These are phyloP conservation scores for Sporothrix inflata DNA, from an alignment of 2,329 filamentous ascomycete species.

Conservation along the genomic window DNA sequence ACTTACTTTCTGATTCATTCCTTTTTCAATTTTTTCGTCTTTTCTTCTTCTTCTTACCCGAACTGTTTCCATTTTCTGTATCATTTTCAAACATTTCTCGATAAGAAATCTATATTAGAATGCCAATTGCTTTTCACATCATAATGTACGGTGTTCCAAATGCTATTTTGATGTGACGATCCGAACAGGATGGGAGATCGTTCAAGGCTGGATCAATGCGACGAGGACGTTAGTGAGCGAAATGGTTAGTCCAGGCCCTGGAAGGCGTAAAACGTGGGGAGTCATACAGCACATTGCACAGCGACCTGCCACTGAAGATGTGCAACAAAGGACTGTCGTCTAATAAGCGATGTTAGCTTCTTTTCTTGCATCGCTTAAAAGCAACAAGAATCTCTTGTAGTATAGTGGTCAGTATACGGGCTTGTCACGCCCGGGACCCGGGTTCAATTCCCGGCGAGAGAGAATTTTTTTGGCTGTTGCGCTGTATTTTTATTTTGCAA, in stretches of 20 bases:
- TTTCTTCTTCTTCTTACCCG: too few relatives aligned
- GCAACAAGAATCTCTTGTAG: constrained; percentile 27
- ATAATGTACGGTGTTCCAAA: background rate
- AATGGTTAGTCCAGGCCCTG: background rate
- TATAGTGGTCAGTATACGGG: constrained; percentile 33
- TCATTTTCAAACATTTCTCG: too few relatives aligned
- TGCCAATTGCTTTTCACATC: background rate
- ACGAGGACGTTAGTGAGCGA: background rate
- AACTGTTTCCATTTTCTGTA: too few relatives aligned
- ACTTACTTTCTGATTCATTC: too few relatives aligned
- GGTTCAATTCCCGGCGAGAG: constrained; percentile 32
- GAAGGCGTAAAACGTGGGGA: background rate
- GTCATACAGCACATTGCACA: background rate
- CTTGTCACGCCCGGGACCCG: constrained; percentile 33
- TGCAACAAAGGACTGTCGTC: too few relatives aligned
- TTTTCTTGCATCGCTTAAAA: background rate
- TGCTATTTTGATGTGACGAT: background rate
- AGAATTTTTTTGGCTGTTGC: constrained; percentile 3
- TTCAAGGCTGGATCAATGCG: background rate
- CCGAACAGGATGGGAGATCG: background rate
- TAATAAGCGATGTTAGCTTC: background rate
- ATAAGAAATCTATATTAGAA: too few relatives aligned
- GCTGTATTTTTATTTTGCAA: background rate
- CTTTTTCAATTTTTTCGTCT: background rate
- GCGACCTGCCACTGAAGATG: background rate